phyloP scores from a whole-genome alignment of 306 rosid species.

The Rosa chinensis region DNA sequence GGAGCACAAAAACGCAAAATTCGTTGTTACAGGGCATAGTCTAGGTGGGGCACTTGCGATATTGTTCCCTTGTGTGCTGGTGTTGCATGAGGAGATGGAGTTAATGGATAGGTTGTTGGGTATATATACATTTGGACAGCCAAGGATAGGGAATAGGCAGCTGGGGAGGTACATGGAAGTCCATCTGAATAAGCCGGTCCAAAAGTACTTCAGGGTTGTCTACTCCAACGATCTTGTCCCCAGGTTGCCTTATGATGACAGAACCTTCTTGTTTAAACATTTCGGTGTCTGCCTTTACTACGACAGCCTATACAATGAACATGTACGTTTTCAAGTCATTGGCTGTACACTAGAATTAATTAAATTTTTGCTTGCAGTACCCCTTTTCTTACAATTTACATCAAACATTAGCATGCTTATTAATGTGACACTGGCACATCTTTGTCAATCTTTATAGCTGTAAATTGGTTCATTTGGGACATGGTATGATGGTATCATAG shows the following conservation, averaged over 20 bases:
- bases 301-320: slow-evolving; percentile 51
- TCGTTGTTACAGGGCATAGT: slow-evolving; percentile 78
- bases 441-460: neutral
- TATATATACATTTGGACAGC: slow-evolving; percentile 81
- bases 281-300: slow-evolving; percentile 76
- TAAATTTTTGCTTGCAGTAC: neutral
- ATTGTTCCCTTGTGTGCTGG: slow-evolving; percentile 63
- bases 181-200: slow-evolving; percentile 42
- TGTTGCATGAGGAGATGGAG: slow-evolving; percentile 55
- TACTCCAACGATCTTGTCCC: slow-evolving; percentile 82
- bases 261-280: slow-evolving; percentile 64
- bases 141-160: slow-evolving; percentile 59
- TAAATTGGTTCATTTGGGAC: neutral
- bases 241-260: slow-evolving; percentile 73
- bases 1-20: slow-evolving; percentile 69
- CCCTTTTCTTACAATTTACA: neutral
- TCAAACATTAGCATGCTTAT: neutral
- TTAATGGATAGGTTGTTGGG: slow-evolving; percentile 58
- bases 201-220: slow-evolving; percentile 69
- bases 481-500: no score
- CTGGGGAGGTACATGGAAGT: slow-evolving; percentile 67
- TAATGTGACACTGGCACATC: neutral
- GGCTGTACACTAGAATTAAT: neutral
- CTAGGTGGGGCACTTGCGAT: slow-evolving; percentile 79
- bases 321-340: slow-evolving; percentile 38